Base-by-base conservation (phyloP, 768 basidiomycete species). In the Lactarius pseudohatsudake region DNA sequence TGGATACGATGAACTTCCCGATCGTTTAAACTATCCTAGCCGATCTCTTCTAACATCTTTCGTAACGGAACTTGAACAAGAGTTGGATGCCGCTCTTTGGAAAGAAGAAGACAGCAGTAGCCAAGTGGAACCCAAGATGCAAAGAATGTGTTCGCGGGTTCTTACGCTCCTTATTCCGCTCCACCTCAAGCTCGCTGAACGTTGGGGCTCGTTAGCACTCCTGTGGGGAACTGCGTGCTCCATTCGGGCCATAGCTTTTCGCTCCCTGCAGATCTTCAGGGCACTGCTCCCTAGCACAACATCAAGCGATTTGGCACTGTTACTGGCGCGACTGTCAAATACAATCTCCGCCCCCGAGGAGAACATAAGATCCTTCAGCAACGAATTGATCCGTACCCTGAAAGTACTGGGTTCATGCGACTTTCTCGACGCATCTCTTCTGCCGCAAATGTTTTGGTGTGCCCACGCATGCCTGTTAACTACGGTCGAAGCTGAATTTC, bases 391-490 rank as follows among this genome's bases (percentile, higher is more conserved):
- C 40, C 79, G 85, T 50, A 96, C 91, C 0, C 81, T 97, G 61
- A 84, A 83, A 15, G 82, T 87, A 20, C 79, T 90, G 66, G 84
- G 85, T 22, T 78, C 80, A 20, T 78, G 82, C 3, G 77, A 80
- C 16, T 85, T 88, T 57, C 79, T 91, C 16, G 83, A 89, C 69
- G 78, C 81, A 61, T 76, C 81, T 0, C 80, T 92, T 32, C 78
- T 91, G 15, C 92, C 95, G 3, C 91, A 92, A 69, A 79, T 96
- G 59, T 96, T 92, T 76, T 97, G 95, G 96, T 88, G 87, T 73
- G 81, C 88, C 2, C 84, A 84, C 55, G 94, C 93, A 1, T 91
- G 88, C 72, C 82, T 96, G 22, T 87, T 86, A 32, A 96, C 94
- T 3, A 89, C 89, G 0, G 88, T 91, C 43, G 91, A 96, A 74